Evolutionary conservation across 2,329 filamentous ascomycete genomes (phyloP).

Genomic region (Fusarium hostae): DNA sequence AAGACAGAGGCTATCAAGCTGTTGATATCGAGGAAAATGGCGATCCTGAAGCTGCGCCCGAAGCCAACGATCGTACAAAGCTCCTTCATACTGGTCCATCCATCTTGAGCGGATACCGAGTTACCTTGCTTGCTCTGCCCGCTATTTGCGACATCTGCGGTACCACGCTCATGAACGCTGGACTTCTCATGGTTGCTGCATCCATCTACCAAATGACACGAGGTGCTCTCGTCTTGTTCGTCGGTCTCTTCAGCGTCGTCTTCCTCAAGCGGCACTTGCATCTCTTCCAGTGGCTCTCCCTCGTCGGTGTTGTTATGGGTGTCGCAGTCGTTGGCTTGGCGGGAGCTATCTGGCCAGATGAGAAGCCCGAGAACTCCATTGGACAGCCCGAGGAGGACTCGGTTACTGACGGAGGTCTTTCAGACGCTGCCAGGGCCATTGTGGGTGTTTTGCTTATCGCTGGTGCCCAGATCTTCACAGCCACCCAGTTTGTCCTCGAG

Average conservation of each 20-base stretch:
- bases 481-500: slow-evolving; percentile 94
- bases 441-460: slow-evolving; percentile 92
- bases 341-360: slow-evolving; percentile 80
- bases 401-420: slow-evolving; percentile 53
- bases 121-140: slow-evolving; percentile 82
- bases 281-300: slow-evolving; percentile 91
- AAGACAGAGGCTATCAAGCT: slow-evolving; percentile 71
- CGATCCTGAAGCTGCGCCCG: slow-evolving; percentile 58
- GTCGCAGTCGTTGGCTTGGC: slow-evolving; percentile 92
- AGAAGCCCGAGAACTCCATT: slow-evolving; percentile 58
- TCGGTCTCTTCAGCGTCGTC: slow-evolving; percentile 92
- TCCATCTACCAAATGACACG: slow-evolving; percentile 99
- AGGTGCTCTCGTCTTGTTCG: slow-evolving; percentile 93
- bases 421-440: slow-evolving; percentile 64
- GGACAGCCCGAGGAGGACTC: slow-evolving; percentile 50
- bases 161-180: slow-evolving; percentile 97
- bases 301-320: slow-evolving; percentile 86
- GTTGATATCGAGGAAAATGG: slow-evolving; percentile 63
- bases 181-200: slow-evolving; percentile 90
- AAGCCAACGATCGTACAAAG: slow-evolving; percentile 44
- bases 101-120: slow-evolving; percentile 75
- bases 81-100: slow-evolving; percentile 66
- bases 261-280: slow-evolving; percentile 84
- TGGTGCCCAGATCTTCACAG: slow-evolving; percentile 94
- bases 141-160: slow-evolving; percentile 94